Evolutionary conservation across 2,329 filamentous ascomycete species (phyloP).

Genomic region (Aspergillus persii): DNA sequence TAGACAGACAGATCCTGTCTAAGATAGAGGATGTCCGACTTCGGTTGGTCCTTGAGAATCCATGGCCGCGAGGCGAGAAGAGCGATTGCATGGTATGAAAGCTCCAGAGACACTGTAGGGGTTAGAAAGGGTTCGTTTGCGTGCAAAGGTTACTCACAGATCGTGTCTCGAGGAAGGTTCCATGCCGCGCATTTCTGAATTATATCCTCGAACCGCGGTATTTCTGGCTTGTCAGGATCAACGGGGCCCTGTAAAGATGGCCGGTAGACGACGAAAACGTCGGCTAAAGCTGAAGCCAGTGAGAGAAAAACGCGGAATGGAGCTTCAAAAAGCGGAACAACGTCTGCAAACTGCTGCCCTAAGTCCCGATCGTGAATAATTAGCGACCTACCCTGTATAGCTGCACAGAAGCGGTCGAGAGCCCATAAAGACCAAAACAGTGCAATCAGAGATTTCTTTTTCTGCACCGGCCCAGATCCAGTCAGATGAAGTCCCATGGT

Average conservation of each 20-base stretch:
- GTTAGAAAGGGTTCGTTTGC: not conserved
- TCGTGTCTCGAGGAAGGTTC: not conserved
- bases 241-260: slow-evolving; percentile 7
- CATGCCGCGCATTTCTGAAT: not conserved
- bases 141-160: not conserved
- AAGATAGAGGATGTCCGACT: slow-evolving; percentile 3
- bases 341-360: slow-evolving; percentile 12
- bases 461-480: slow-evolving; percentile 4
- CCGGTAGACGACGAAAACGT: slow-evolving; percentile 13
- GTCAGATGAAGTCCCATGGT: slow-evolving; percentile 28
- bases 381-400: slow-evolving; percentile 20
- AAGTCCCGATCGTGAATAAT: slow-evolving; percentile 21
- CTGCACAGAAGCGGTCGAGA: slow-evolving; percentile 24
- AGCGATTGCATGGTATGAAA: slow-evolving; percentile 15
- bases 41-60: slow-evolving; percentile 10
- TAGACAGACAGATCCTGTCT: slow-evolving; percentile 9
- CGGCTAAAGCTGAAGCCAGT: slow-evolving; percentile 8
- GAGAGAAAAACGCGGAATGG: slow-evolving; percentile 15
- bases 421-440: slow-evolving; percentile 25
- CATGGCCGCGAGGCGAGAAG: slow-evolving; percentile 14
- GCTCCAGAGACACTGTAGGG: slow-evolving; percentile 8
- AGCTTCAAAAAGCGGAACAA: slow-evolving; percentile 10
- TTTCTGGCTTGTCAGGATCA: slow-evolving; percentile 8
- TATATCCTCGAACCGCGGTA: slow-evolving; percentile 12
- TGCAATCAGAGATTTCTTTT: not conserved